phyloP scores from a whole-genome alignment of 305 asterid genomes.

The Ajuga reptans region DNA sequence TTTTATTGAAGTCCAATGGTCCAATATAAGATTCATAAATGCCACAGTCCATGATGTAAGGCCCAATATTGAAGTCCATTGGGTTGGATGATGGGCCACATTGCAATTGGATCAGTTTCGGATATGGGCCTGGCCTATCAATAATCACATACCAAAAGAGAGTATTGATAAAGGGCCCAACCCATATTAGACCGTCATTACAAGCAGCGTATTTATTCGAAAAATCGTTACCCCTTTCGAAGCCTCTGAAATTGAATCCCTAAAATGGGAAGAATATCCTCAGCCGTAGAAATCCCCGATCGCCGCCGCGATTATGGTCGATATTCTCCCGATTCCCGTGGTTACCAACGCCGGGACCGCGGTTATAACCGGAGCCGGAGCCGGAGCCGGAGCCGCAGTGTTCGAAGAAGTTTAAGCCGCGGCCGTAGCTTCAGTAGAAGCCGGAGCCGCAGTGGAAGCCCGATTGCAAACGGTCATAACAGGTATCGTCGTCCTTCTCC shows the following conservation, averaged over 20 bases:
- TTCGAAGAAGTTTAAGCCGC: conserved; percentile 12
- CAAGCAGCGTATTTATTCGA: not conserved
- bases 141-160: too few species aligned
- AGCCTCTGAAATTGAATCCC: conserved; percentile 14
- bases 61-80: too few species aligned
- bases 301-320: conserved; percentile 35
- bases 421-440: conserved; percentile 30
- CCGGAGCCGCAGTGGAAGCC: conserved; percentile 55
- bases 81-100: too few species aligned
- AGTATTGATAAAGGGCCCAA: too few species aligned
- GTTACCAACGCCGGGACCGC: conserved; percentile 25
- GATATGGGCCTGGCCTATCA: too few species aligned
- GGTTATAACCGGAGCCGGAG: conserved; percentile 31
- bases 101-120: too few species aligned
- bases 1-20: too few species aligned
- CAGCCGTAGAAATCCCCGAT: conserved; percentile 50
- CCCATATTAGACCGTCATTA: not conserved
- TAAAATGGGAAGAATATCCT: conserved; percentile 53
- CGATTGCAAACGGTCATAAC: conserved; percentile 30
- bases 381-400: conserved; percentile 1
- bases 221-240: not conserved
- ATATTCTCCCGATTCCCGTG: conserved; percentile 39
- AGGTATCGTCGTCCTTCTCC: conserved; percentile 68
- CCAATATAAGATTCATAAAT: too few species aligned
- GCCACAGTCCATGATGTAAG: too few species aligned